Base-by-base conservation (phyloP, 148 eudicot genomes). In the Arbutus unedo region DNA sequence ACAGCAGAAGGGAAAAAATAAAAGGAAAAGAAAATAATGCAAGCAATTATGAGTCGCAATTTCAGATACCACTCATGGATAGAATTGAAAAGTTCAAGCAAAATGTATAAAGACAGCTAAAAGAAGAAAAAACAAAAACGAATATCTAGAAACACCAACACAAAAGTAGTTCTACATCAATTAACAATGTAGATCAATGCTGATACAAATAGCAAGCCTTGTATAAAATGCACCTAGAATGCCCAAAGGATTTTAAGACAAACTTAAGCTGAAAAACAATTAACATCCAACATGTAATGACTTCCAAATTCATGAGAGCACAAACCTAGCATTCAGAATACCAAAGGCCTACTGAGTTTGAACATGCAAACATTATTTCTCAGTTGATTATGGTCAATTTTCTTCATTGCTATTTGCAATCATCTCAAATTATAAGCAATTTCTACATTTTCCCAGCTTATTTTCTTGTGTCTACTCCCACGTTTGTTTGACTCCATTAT, bases 1-100 rank as follows among this genome's bases (percentile, higher is more conserved):
- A 80, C 64, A 79, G 83, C 38, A 85, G 23, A 77, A 67, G 72
- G 6, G 64, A 86, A 48, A 67, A 47, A 84, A 43, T 78, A 66
- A 41, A 68, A 15, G 47, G 38, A 68, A 31, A n/a, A 44, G 45
- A 8, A 4, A 83, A 57, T 2, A 68, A 71, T 10, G 62, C 45
- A 78, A 78, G 64, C 10, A 4, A 78, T 21, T 8, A 8, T 31
- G 67, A 56, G 51, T 19, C 57, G 50, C 50, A 78, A 78, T 43
- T 54, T 15, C 16, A 18, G 57, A 62, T 23, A 21, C 45, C 71
- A 62, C 64, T 21, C 53, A 47, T 62, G 19, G 18, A 79, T n/a
- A 77, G 43, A 7, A 77, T 62, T 0, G 50, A 9, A 75, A 14
- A 56, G 62, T 5, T 1, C 16, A 54, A 21, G 38, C 60, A 76